phyloP scores from a whole-genome alignment of 2,329 filamentous ascomycete genomes.

The Alternaria arborescens region DNA sequence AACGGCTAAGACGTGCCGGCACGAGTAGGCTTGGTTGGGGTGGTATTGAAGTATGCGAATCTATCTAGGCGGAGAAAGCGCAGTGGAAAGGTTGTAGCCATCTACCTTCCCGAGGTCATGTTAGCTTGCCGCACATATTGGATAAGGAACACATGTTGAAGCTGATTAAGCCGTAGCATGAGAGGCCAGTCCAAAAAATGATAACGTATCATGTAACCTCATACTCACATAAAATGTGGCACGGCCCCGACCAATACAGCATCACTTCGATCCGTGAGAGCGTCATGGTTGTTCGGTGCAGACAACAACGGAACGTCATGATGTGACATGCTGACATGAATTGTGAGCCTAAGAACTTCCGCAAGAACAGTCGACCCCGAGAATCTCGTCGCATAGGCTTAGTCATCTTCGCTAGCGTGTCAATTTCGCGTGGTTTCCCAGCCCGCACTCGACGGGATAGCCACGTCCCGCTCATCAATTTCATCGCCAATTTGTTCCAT shows the following conservation, averaged over 20 bases:
- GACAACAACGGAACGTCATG: background rate
- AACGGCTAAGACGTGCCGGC: background rate
- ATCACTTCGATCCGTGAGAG: background rate
- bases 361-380: background rate
- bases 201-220: background rate
- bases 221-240: background rate
- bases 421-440: background rate
- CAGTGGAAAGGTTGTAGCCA: background rate
- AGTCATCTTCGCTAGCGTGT: conserved; percentile 5
- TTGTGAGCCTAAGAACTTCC: background rate
- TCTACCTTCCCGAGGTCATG: background rate
- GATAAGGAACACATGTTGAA: background rate
- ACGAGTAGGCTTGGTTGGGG: background rate
- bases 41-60: background rate
- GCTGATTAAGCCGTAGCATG: background rate
- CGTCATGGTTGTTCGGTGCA: background rate
- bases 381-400: background rate
- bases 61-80: background rate
- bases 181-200: background rate
- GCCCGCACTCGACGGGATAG: background rate
- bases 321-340: background rate
- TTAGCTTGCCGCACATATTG: background rate
- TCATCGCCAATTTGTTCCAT: background rate
- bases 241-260: background rate
- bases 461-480: background rate